A percentile compares a stretch with the other conserved stretches of the same genome.
Conservation (phyloP, 345 rosid genomes). For the Dimocarpus longan region DNA sequence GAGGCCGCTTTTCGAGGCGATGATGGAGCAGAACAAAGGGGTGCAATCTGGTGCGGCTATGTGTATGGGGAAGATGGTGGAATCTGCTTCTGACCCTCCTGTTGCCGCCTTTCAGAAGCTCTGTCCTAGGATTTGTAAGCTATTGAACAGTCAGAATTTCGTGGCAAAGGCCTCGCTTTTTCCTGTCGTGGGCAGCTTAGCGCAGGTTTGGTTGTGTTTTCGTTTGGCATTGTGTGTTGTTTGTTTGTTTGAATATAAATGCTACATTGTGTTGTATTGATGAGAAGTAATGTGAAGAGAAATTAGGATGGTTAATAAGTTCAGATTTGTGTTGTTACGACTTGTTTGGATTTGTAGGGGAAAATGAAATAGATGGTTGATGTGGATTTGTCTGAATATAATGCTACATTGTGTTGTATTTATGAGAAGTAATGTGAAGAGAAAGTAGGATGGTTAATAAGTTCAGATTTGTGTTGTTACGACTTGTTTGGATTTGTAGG, state of each 20-base stretch:
- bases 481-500: background rate
- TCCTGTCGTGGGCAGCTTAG: conserved; percentile 73
- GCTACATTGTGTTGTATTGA: background rate
- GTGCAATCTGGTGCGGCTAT: conserved; percentile 90
- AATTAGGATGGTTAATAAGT: background rate
- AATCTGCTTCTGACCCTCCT: conserved; percentile 65
- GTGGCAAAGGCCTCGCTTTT: conserved; percentile 79
- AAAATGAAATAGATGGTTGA: background rate
- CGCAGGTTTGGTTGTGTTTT: conserved; percentile 61
- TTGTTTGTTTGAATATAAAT: background rate
- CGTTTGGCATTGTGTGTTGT: background rate
- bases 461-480: background rate
- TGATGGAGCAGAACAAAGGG: conserved; percentile 94
- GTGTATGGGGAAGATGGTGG: conserved; percentile 93
- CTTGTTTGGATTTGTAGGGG: background rate
- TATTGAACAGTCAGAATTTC: conserved; percentile 79
- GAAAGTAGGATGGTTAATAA: background rate
- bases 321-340: background rate
- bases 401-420: background rate
- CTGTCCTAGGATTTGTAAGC: conserved; percentile 88
- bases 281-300: background rate
- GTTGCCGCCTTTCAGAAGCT: conserved; percentile 72
- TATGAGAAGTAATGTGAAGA: background rate
- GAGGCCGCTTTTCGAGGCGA: conserved; percentile 89
- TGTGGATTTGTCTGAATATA: too few relatives aligned